phyloP scores from a whole-genome alignment of 2,329 filamentous ascomycete genomes.

The Nannizzia gypsea region DNA sequence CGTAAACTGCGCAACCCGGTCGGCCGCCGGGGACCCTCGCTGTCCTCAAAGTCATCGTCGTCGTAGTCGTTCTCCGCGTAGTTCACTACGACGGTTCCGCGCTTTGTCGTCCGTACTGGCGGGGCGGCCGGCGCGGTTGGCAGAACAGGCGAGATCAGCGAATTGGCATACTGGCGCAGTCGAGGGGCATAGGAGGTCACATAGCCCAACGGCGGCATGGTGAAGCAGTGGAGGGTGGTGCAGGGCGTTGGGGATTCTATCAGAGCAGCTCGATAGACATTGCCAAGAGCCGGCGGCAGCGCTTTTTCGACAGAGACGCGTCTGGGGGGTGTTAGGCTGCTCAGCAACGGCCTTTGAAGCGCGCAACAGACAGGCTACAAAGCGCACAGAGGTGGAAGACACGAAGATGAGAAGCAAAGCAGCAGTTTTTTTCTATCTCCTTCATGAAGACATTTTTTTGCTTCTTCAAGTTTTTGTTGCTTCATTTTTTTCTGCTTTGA shows the following conservation, averaged over 20 bases:
- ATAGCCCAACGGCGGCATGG: conserved; percentile 53
- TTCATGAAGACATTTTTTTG: neutral
- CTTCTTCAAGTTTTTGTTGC: neutral
- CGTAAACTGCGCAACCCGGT: conserved; percentile 75
- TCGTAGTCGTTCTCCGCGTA: conserved; percentile 96
- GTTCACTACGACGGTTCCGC: conserved; percentile 91
- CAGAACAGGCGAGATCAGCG: conserved; percentile 73
- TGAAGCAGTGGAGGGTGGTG: conserved; percentile 1
- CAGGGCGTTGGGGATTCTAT: neutral
- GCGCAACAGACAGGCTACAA: neutral
- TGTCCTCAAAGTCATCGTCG: conserved; percentile 50
- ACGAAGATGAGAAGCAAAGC: neutral
- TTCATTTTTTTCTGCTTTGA: neutral
- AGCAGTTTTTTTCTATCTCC: neutral
- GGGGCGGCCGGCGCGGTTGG: conserved; percentile 56
- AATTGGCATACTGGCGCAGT: conserved; percentile 81
- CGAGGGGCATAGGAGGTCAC: conserved; percentile 86
- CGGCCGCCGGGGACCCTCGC: conserved; percentile 58
- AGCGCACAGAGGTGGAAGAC: neutral
- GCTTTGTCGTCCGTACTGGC: conserved; percentile 78
- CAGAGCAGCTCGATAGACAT: conserved; percentile 5
- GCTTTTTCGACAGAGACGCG: conserved; percentile 3
- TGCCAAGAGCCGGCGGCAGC: conserved; percentile 5
- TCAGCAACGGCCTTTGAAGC: neutral
- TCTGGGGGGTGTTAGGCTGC: neutral